Evolutionary conservation across 495 filamentous ascomycete species (phyloP).

Genomic region (Chaetomium fimeti): DNA sequence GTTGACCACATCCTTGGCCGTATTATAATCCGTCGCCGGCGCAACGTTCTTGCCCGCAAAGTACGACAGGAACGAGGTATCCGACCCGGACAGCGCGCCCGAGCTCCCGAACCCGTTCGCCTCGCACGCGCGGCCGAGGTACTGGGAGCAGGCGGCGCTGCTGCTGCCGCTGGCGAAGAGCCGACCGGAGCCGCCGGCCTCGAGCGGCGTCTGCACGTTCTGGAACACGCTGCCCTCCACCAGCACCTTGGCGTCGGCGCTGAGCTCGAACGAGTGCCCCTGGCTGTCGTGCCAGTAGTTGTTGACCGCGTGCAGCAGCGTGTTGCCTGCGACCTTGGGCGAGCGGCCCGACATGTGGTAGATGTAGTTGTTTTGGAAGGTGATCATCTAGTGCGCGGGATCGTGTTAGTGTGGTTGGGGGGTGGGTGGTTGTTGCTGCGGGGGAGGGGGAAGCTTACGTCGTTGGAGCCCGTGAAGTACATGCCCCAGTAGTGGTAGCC

Average conservation of each 20-base stretch:
- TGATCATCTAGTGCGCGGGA: constrained; percentile 11
- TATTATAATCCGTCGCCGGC: constrained; percentile 3
- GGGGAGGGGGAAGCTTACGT: constrained; percentile 21
- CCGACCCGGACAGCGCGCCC: constrained; percentile 1
- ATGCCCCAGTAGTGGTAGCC: constrained; percentile 16
- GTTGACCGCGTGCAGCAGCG: constrained; percentile 14
- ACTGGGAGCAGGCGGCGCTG: constrained; percentile 3
- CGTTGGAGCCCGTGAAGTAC: constrained; percentile 16
- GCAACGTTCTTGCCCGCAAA: constrained; percentile 13
- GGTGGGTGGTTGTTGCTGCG: too few relatives aligned
- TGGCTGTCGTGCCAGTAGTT: constrained; percentile 18
- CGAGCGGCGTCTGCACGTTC: constrained; percentile 4
- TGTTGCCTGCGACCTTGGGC: constrained; percentile 15
- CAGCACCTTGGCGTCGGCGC: constrained; percentile 7
- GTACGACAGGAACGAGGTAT: not conserved
- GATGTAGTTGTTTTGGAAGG: constrained; percentile 14
- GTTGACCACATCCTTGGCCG: constrained; percentile 7
- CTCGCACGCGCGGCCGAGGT: constrained; percentile 12
- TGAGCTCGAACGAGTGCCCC: constrained; percentile 9
- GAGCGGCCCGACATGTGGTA: constrained; percentile 7
- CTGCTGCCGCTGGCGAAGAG: not conserved
- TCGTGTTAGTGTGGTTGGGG: not conserved
- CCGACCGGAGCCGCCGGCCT: constrained; percentile 8
- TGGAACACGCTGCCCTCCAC: constrained; percentile 16
- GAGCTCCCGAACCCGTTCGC: constrained; percentile 14